These are phyloP conservation scores for Linaria vulgaris DNA, from an alignment of 257 asterid species.

Conservation along the genomic window DNA sequence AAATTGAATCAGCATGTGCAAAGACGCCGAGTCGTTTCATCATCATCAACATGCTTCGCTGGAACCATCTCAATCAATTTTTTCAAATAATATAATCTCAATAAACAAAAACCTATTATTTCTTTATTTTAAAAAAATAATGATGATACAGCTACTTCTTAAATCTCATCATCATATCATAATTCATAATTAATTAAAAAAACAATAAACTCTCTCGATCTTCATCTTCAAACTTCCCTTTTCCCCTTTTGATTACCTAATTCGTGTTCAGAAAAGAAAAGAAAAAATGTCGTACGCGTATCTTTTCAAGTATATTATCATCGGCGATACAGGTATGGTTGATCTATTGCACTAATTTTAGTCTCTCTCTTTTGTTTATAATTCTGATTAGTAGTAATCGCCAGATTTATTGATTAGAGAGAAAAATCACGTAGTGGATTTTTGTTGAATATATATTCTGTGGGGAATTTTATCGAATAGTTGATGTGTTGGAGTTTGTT, in stretches of 20 bases:
- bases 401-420: not conserved
- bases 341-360: not conserved
- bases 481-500: no score
- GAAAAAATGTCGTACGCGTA: slow-evolving; percentile 72
- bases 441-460: no score
- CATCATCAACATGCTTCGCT: slow-evolving; percentile 25
- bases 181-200: not conserved
- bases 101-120: no score
- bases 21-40: no score
- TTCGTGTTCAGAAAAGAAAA: no score
- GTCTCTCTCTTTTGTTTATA: not conserved
- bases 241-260: slow-evolving; percentile 13
- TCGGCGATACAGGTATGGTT: slow-evolving; percentile 77
- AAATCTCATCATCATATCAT: not conserved
- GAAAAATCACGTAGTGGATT: no score
- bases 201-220: not conserved
- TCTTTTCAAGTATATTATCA: slow-evolving; percentile 88
- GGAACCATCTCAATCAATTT: slow-evolving; percentile 24
- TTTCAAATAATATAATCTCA: not conserved
- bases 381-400: no score
- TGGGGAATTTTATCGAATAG: no score
- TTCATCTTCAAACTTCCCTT: not conserved
- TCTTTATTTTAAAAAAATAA: no score
- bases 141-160: not conserved
- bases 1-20: no score